Evolutionary conservation across 192 early-diverging fungal genomes (phyloP).

Genomic region (Gryganskiella cystojenkinii): DNA sequence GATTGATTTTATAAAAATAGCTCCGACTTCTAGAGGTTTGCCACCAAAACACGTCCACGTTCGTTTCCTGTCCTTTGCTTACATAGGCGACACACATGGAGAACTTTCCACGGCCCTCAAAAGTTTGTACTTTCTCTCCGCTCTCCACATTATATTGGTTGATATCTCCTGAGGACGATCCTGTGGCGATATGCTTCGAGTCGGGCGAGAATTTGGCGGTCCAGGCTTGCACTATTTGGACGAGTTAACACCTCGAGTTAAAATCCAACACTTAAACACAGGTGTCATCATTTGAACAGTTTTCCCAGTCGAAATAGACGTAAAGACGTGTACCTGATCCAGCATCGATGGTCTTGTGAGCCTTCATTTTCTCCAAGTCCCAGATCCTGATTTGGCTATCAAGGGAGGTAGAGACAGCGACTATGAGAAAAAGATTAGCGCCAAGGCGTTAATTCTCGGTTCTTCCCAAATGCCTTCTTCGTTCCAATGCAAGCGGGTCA

Average conservation of each 20-base stretch:
- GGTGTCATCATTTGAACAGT: not conserved
- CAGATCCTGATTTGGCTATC: constrained; percentile 84
- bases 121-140: constrained; percentile 70
- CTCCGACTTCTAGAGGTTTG: not conserved
- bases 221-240: constrained; percentile 75
- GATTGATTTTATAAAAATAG: too few relatives aligned
- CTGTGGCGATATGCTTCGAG: constrained; percentile 74
- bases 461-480: not conserved
- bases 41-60: not conserved
- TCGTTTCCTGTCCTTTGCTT: constrained; percentile 19
- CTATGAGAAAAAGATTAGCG: constrained; percentile 38
- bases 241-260: not conserved
- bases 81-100: constrained; percentile 85
- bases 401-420: constrained; percentile 76
- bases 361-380: constrained; percentile 69
- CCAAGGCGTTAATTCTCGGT: not conserved
- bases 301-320: not conserved
- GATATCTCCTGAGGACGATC: constrained; percentile 77
- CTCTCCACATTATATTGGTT: constrained; percentile 77
- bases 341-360: constrained; percentile 70
- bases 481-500: not conserved
- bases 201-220: constrained; percentile 79
- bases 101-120: constrained; percentile 80
- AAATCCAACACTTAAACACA: not conserved
- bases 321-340: constrained; percentile 57